Base-by-base conservation (phyloP, 179 eudicot species). In the Beta lomatogona region DNA sequence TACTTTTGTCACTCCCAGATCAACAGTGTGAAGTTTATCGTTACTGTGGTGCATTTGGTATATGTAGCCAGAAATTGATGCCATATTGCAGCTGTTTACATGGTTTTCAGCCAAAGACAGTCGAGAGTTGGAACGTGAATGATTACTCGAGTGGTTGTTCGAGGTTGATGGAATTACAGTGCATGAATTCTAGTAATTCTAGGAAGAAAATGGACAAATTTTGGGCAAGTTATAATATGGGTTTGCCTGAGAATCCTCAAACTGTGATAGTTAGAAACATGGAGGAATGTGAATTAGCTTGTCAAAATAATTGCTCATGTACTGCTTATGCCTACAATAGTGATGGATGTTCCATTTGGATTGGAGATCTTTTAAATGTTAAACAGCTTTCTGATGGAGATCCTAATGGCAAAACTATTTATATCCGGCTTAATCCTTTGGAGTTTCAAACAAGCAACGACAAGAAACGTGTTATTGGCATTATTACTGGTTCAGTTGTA, bases 1-100 rank as follows among this genome's bases (percentile, higher is more conserved):
- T 72, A 19, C 59, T 46, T 48, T 36, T 48, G 22, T 46, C 76
- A 2, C 59, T 48, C 9, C 76, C 76, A 18, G 59, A 22, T 8
- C 76, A 72, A 52, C 76, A 72, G 36, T 72, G 76, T 72, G 76
- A 72, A 46, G 76, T 72, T 72, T 72, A 72, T 72, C 31, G 15
- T 18, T 46, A n/a, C 36, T 72, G 76, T 7, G 76, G 76, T 72
- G 58, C 36, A 15, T 72, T 72, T 50, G 58, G 31, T 50, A 52
- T 21, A 25, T 72, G 76, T 14, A 12, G n/a, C 58, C 58, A 72
- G 15, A 48, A 48, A 10, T 46, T 16, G 14, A 16, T 50, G 76
- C 76, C 76, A 18, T 72, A 46, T 22, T 72, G 76, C 31, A 72
- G 10, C 36, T 72, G 76, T 58, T 72, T 72, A 58, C 36, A 72